Evolutionary conservation across 345 rosid genomes (phyloP), one percentile per base, ranked within the genome.

Genomic region (Noccaea caerulescens): DNA sequence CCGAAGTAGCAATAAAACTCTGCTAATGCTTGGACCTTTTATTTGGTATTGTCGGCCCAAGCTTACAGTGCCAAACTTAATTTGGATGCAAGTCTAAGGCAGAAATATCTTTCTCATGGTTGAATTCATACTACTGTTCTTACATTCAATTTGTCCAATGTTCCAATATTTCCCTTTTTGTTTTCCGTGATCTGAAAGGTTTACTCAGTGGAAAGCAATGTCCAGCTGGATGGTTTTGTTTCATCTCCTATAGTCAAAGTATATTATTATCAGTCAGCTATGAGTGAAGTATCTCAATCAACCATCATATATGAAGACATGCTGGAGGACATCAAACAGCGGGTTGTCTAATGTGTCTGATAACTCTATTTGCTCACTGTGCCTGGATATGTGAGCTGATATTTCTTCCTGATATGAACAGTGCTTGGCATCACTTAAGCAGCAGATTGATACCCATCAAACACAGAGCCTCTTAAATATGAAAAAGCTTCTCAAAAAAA

Each of bases 161-260:
- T 69, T 62, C 53, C 69, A 46, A 75, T 16, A 44, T 53, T 75
- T 60, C 13, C 11, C 71, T 41, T 30, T 62, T 63, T 39, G 51
- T 38, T 58, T 37, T 43, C 27, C 66, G 11, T 59, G 55, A 11
- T 71, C 44, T 51, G 67, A 67, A 68, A 93, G 98, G 93, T 93
- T 56, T 87, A 80, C 76, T 81, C 96, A 27, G 92, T 88, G 80
- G 92, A 86, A 79, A 71, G 84, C 70, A 79, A 69, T 38, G 90
- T 53, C 67, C 92, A 88, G 62, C 60, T 93, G 73, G 88, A 88
- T 71, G 47, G 69, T 50, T 87, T 79, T 72, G 88, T 90, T 43
- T 82, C 92, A 66, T 79, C 92, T 72, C 98, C 98, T 56, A 72
- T 76, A 18, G 82, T 88, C 72, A 84, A 62, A 86, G 80, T 87